A percentile compares a stretch with the other conserved stretches of the same genome.
phyloP scores from a whole-genome alignment of 305 asterid species.

The Fraxinus floribunda region DNA sequence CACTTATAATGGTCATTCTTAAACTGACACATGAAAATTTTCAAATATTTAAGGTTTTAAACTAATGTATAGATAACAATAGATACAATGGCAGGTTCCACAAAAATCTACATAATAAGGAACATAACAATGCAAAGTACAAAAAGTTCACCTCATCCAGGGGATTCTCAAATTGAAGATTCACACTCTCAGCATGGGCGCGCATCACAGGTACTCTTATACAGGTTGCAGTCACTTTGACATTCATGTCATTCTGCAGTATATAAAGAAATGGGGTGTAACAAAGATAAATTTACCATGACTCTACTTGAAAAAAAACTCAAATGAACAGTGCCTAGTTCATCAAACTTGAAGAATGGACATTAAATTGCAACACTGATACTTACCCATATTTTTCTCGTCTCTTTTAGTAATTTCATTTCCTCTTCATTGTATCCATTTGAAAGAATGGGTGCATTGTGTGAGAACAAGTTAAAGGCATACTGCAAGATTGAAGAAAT shows the following conservation, averaged over 20 bases:
- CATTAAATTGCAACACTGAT: conserved; percentile 1
- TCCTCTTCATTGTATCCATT: conserved; percentile 98
- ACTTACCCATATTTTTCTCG: conserved; percentile 90
- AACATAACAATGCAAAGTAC: background rate
- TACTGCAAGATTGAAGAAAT: conserved; percentile 53
- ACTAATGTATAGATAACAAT: background rate
- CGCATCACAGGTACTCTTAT: conserved; percentile 98
- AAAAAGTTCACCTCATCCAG: conserved; percentile 64
- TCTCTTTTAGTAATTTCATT: conserved; percentile 95
- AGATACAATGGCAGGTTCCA: background rate
- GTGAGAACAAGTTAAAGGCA: conserved; percentile 96
- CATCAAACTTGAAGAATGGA: background rate
- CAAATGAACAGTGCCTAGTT: background rate
- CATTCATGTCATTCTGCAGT: conserved; percentile 59
- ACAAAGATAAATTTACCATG: background rate
- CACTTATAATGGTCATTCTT: background rate
- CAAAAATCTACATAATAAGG: conserved; percentile 4
- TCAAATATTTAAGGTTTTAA: background rate
- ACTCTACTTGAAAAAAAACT: background rate
- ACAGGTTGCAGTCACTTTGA: conserved; percentile 93
- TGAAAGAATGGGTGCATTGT: conserved; percentile 80
- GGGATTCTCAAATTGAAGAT: conserved; percentile 89
- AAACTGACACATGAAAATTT: background rate
- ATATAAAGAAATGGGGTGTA: conserved; percentile 12
- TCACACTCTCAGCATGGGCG: conserved; percentile 97